Evolutionary conservation across 805 yeast genomes (phyloP).

Genomic region (Kuraishia piskuri): DNA sequence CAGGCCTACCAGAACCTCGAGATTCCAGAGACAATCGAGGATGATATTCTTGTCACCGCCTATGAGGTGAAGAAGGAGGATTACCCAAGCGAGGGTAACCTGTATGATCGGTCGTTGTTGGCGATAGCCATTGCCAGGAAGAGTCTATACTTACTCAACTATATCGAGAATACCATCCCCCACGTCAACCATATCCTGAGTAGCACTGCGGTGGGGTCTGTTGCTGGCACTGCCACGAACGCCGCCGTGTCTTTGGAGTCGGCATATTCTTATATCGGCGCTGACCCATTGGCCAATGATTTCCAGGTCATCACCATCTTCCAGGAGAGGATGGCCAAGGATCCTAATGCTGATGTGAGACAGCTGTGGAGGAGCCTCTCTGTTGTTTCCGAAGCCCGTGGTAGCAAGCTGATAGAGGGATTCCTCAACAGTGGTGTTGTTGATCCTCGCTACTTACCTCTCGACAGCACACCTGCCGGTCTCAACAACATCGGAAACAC

Average conservation of each 20-base stretch:
- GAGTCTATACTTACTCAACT: constrained; percentile 48
- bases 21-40: constrained; percentile 44
- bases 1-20: constrained; percentile 48
- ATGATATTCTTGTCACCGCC: constrained; percentile 70
- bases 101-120: constrained; percentile 45
- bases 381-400: constrained; percentile 42
- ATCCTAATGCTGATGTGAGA: constrained; percentile 40
- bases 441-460: constrained; percentile 50
- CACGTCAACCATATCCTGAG: constrained; percentile 9
- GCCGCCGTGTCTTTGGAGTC: constrained; percentile 16
- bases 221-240: not conserved
- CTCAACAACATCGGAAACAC: constrained; percentile 93
- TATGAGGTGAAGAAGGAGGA: constrained; percentile 59
- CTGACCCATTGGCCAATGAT: constrained; percentile 44
- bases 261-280: constrained; percentile 42
- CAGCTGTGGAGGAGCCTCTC: constrained; percentile 49
- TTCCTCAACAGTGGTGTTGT: constrained; percentile 56
- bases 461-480: constrained; percentile 81
- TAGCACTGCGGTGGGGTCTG: not conserved
- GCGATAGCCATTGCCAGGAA: constrained; percentile 53
- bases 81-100: constrained; percentile 28
- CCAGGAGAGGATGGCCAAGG: constrained; percentile 33
- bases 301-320: constrained; percentile 44
- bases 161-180: constrained; percentile 37
- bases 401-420: constrained; percentile 45